These are phyloP conservation scores for Phytophthora melonis DNA, from an alignment of 352 stramenopile species.

Conservation along the genomic window DNA sequence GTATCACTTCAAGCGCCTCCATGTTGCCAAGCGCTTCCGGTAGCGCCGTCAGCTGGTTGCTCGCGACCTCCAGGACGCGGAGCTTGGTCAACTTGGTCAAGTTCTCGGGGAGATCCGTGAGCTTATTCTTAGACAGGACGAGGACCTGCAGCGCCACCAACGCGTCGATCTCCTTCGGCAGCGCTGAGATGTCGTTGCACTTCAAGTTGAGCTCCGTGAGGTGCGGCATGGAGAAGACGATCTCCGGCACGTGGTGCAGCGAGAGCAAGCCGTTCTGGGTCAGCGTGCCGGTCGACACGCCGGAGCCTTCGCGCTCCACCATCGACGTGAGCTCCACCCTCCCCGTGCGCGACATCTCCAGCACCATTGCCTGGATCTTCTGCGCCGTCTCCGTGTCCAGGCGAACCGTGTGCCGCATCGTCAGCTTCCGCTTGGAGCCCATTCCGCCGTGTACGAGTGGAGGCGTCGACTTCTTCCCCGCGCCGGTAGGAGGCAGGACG, in stretches of 20 bases:
- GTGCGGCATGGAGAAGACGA: slow-evolving; percentile 67
- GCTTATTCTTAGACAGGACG: slow-evolving; percentile 70
- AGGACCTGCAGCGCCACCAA: slow-evolving; percentile 58
- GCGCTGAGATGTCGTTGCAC: slow-evolving; percentile 66
- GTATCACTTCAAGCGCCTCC: slow-evolving; percentile 59
- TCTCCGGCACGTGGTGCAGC: slow-evolving; percentile 58
- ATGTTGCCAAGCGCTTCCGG: slow-evolving; percentile 63
- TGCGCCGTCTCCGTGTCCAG: slow-evolving; percentile 42
- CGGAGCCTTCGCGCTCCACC: slow-evolving; percentile 49
- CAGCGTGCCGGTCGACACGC: slow-evolving; percentile 54
- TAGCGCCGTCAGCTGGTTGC: slow-evolving; percentile 66
- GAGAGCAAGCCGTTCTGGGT: slow-evolving; percentile 56
- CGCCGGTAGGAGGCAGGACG: slow-evolving; percentile 10
- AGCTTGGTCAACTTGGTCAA: slow-evolving; percentile 61
- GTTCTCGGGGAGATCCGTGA: slow-evolving; percentile 54
- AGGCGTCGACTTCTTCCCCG: slow-evolving; percentile 6
- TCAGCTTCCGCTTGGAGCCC: slow-evolving; percentile 42
- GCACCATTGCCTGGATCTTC: slow-evolving; percentile 50
- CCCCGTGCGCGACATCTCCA: slow-evolving; percentile 60
- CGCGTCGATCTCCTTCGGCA: slow-evolving; percentile 69
- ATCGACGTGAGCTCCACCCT: slow-evolving; percentile 73
- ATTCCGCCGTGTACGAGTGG: slow-evolving; percentile 8
- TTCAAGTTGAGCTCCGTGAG: slow-evolving; percentile 72
- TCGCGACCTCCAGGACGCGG: slow-evolving; percentile 55
- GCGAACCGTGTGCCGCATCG: slow-evolving; percentile 45